These are phyloP conservation scores for Lathyrus oleraceus DNA, from an alignment of 306 rosid genomes.

Conservation along the genomic window DNA sequence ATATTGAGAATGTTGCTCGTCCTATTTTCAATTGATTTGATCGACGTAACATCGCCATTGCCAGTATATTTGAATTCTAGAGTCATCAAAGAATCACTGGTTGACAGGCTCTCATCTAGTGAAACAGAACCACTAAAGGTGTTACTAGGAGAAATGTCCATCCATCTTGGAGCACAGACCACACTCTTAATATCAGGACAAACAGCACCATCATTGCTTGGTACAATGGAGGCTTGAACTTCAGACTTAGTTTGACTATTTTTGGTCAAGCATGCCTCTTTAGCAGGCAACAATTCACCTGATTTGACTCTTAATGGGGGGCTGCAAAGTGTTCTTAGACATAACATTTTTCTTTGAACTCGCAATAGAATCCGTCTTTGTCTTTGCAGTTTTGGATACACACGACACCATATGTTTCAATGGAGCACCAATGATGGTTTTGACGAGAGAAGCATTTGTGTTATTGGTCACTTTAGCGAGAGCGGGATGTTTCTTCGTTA, in stretches of 20 bases:
- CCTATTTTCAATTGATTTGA: conserved; percentile 44
- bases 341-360: conserved; percentile 28
- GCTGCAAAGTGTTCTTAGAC: conserved; percentile 27
- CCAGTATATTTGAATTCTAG: conserved; percentile 42
- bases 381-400: conserved; percentile 46
- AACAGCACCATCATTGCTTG: conserved; percentile 23
- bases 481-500: conserved; percentile 54
- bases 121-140: conserved; percentile 33
- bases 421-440: conserved; percentile 9
- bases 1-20: conserved; percentile 33
- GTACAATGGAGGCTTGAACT: conserved; percentile 28
- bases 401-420: conserved; percentile 61
- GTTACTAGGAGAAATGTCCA: conserved; percentile 43
- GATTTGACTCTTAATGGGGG: conserved; percentile 42
- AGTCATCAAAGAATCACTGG: conserved; percentile 45
- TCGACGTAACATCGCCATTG: conserved; percentile 34
- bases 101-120: conserved; percentile 35
- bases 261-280: conserved; percentile 22
- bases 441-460: conserved; percentile 34
- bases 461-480: conserved; percentile 52
- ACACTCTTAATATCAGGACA: conserved; percentile 28
- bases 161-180: conserved; percentile 29
- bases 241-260: conserved; percentile 29
- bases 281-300: conserved; percentile 30
- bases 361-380: conserved; percentile 43